phyloP scores from a whole-genome alignment of 2,329 filamentous ascomycete genomes.

The Ramularia collo-cygni region DNA sequence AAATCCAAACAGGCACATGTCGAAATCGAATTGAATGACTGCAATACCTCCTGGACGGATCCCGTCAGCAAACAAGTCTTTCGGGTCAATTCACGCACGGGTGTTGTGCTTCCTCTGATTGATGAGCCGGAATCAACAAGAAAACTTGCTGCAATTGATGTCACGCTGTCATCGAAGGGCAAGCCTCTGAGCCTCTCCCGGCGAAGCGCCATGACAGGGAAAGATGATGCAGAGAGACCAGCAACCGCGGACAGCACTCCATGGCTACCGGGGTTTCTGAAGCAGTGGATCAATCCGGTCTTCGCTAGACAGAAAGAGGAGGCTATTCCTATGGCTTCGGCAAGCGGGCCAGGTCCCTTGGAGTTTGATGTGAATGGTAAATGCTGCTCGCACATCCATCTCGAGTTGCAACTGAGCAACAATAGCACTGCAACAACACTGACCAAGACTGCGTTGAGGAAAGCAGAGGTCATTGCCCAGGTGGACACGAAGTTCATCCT shows the following conservation, averaged over 20 bases:
- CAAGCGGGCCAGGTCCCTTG: conserved; percentile 17
- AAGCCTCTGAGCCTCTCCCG: conserved; percentile 30
- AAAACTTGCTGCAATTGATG: conserved; percentile 20
- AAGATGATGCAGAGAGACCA: not conserved
- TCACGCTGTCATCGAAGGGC: conserved; percentile 21
- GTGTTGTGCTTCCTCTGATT: conserved; percentile 30
- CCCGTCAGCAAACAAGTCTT: conserved; percentile 49
- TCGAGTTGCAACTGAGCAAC: not conserved
- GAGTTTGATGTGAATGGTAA: conserved; percentile 6
- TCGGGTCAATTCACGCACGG: conserved; percentile 51
- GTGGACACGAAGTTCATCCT: conserved; percentile 89
- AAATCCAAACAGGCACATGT: not conserved
- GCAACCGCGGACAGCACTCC: not conserved
- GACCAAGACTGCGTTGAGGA: conserved; percentile 53
- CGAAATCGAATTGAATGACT: conserved; percentile 22
- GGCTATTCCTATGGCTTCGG: conserved; percentile 18
- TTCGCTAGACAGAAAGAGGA: conserved; percentile 47
- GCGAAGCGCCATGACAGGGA: conserved; percentile 8
- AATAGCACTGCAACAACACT: conserved; percentile 36
- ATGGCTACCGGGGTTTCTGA: conserved; percentile 58
- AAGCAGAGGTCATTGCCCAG: conserved; percentile 66
- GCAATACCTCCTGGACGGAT: conserved; percentile 53
- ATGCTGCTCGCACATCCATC: conserved; percentile 9
- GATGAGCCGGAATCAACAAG: conserved; percentile 3
- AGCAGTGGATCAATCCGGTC: conserved; percentile 67